Evolutionary conservation across 2,329 filamentous ascomycete species (phyloP).

Genomic region (Beauveria sp.): DNA sequence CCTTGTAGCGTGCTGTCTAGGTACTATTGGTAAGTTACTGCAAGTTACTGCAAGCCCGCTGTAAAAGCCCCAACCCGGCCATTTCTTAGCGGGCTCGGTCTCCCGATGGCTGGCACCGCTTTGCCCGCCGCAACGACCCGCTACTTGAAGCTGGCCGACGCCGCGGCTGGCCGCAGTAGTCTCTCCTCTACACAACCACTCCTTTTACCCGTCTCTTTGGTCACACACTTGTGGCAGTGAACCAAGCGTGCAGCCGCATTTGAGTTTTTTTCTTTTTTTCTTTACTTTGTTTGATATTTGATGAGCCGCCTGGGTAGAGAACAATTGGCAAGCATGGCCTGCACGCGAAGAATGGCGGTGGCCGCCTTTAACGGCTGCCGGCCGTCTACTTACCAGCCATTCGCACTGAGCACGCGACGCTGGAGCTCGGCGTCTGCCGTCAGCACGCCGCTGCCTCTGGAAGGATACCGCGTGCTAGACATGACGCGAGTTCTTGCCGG

Average conservation of each 20-base stretch:
- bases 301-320: not conserved
- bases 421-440: conserved; percentile 4
- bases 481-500: conserved; percentile 96
- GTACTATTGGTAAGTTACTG: no score
- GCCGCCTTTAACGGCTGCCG: conserved; percentile 7
- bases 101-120: not conserved
- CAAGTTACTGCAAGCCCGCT: not conserved
- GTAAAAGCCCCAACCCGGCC: not conserved
- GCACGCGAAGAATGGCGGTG: not conserved
- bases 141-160: not conserved
- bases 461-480: conserved; percentile 83
- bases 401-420: not conserved
- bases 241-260: not conserved
- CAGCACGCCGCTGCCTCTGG: conserved; percentile 52
- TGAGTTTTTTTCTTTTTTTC: no score
- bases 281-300: not conserved
- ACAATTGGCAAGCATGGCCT: conserved; percentile 2
- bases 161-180: not conserved
- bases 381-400: not conserved
- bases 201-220: not conserved
- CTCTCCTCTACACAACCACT: not conserved
- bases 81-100: not conserved
- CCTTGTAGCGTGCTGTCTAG: no score
- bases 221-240: not conserved
- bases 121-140: conserved; percentile 1